phyloP scores from a whole-genome alignment of 352 stramenopile genomes.

The Phytopythium aichiense region DNA sequence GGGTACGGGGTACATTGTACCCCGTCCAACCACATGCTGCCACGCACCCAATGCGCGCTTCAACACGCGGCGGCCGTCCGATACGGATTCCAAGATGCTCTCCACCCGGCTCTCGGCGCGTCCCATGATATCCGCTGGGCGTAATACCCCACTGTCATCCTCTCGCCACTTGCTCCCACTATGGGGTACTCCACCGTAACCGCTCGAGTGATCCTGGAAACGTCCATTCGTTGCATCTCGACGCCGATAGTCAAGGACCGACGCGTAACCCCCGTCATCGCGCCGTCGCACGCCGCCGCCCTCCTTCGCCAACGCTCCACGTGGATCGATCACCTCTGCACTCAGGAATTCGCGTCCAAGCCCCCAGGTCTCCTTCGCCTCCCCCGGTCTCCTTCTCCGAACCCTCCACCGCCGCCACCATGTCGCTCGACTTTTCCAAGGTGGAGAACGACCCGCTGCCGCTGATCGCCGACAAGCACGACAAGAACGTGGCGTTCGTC shows the following conservation, averaged over 20 bases:
- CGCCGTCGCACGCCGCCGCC: background rate
- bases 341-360: slow-evolving; percentile 1
- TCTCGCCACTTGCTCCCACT: background rate
- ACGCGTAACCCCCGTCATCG: background rate
- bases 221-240: background rate
- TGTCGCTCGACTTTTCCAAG: slow-evolving; percentile 86
- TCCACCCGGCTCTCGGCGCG: background rate
- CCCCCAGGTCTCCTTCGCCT: no score
- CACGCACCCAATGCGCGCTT: background rate
- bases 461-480: slow-evolving; percentile 66
- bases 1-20: no score
- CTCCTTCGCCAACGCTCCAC: background rate
- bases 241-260: background rate
- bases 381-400: no score
- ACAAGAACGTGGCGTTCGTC: slow-evolving; percentile 76
- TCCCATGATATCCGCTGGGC: background rate
- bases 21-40: background rate
- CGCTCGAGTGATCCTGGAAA: background rate
- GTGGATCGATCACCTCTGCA: background rate
- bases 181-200: background rate
- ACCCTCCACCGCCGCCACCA: slow-evolving; percentile 10
- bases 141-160: background rate
- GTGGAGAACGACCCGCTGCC: slow-evolving; percentile 84
- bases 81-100: background rate
- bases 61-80: background rate